Evolutionary conservation across 257 asterid species (phyloP).

Genomic region (Misopates orontium): DNA sequence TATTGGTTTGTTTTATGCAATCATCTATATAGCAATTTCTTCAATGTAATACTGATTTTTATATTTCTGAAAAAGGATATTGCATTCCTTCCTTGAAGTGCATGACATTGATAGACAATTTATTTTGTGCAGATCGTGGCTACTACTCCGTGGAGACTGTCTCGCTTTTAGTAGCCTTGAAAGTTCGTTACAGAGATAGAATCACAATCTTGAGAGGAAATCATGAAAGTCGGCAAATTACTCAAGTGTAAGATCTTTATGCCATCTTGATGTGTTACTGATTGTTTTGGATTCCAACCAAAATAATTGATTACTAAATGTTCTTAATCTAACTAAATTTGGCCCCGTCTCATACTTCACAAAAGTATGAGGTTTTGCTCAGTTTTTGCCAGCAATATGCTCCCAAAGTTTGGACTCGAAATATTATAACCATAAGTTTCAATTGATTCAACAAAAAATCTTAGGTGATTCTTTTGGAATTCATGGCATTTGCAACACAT

Average conservation of each 20-base stretch:
- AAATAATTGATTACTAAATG: slow-evolving; percentile 7
- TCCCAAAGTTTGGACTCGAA: not conserved
- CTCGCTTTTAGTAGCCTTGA: slow-evolving; percentile 87
- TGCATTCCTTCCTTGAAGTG: slow-evolving; percentile 13
- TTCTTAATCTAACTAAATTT: not conserved
- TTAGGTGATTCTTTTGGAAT: too few species aligned
- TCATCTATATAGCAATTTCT: slow-evolving; percentile 12
- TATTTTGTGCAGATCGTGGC: slow-evolving; percentile 83
- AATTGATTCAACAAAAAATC: not conserved
- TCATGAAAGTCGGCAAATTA: slow-evolving; percentile 97
- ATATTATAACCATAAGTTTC: not conserved
- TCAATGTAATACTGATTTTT: slow-evolving; percentile 12
- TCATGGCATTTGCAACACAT: too few species aligned
- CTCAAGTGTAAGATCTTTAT: slow-evolving; percentile 80
- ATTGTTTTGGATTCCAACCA: not conserved
- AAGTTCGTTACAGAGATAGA: slow-evolving; percentile 96
- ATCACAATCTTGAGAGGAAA: slow-evolving; percentile 94
- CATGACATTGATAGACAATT: slow-evolving; percentile 24
- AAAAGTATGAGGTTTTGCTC: not conserved
- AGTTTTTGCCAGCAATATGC: not conserved
- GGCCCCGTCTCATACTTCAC: too few species aligned
- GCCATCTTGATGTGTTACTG: slow-evolving; percentile 20
- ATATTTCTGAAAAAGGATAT: not conserved
- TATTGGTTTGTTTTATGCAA: slow-evolving; percentile 1
- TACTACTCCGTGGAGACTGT: slow-evolving; percentile 98